These are phyloP conservation scores for Phytopythium helicoides DNA, from an alignment of 352 stramenopile species.

Conservation along the genomic window DNA sequence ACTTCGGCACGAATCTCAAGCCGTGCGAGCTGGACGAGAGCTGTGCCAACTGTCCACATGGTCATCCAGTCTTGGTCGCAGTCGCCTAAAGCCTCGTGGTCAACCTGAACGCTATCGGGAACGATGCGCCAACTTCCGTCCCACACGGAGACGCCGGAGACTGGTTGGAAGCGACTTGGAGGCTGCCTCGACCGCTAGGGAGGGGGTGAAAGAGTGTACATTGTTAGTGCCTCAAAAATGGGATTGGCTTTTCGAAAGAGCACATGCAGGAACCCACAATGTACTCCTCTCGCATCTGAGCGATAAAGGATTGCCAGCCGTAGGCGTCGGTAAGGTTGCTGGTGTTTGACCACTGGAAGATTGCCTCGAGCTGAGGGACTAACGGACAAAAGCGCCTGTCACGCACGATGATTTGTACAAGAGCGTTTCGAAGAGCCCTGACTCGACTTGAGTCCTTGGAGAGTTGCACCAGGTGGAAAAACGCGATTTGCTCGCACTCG, in stretches of 20 bases:
- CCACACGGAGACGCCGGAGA: constrained; percentile 2
- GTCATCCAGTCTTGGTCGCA: constrained; percentile 1
- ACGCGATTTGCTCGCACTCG: constrained; percentile 11
- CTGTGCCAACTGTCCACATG: constrained; percentile 23
- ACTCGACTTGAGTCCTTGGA: constrained; percentile 12
- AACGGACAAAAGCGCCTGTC: background rate
- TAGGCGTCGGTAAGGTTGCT: too few relatives aligned
- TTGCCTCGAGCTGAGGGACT: background rate
- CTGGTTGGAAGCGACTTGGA: too few relatives aligned
- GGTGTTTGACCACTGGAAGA: too few relatives aligned
- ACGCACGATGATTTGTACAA: too few relatives aligned
- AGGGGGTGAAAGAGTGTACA: too few relatives aligned
- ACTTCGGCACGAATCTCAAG: constrained; percentile 13
- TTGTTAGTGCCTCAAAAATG: too few relatives aligned
- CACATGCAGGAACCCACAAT: constrained; percentile 11
- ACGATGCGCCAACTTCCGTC: constrained; percentile 19
- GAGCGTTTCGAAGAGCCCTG: too few relatives aligned
- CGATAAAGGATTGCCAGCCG: constrained; percentile 21
- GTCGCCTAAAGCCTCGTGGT: background rate
- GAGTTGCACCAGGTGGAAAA: constrained; percentile 15
- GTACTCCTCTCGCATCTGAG: constrained; percentile 25
- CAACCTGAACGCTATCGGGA: constrained; percentile 9
- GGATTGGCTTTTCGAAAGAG: too few relatives aligned
- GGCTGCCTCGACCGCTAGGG: too few relatives aligned
- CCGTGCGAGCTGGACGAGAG: constrained; percentile 25